Conservation (phyloP, 202 grass and related monocot species). For the Digitaria exilis region DNA sequence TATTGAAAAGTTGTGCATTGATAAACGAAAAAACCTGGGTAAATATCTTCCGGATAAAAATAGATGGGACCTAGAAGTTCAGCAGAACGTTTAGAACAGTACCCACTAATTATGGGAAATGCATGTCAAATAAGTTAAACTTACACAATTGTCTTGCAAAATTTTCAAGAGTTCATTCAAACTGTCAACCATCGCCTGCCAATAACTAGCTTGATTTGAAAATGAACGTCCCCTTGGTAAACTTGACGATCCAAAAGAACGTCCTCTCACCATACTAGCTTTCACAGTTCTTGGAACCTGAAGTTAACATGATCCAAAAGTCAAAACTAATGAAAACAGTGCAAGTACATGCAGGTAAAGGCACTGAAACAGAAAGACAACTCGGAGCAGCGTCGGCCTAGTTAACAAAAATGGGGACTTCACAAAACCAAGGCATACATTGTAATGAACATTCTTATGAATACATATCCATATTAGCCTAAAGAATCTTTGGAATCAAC, state of each 20-base stretch:
- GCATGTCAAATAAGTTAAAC: conserved; percentile 33
- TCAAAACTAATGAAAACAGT: not conserved
- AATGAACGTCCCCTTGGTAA: conserved; percentile 72
- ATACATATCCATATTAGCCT: conserved; percentile 14
- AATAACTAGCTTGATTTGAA: conserved; percentile 75
- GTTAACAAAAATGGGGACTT: conserved; percentile 20
- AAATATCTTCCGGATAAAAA: conserved; percentile 89
- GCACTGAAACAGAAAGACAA: conserved; percentile 7
- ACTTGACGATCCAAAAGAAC: conserved; percentile 68
- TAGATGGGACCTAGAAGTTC: conserved; percentile 73
- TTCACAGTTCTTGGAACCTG: conserved; percentile 84
- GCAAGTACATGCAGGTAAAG: not conserved
- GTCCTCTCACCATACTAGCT: conserved; percentile 79
- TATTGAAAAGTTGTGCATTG: conserved; percentile 97
- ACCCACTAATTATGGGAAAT: conserved; percentile 23
- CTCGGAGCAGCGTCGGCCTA: not conserved
- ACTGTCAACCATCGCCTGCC: conserved; percentile 73
- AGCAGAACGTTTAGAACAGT: conserved; percentile 37
- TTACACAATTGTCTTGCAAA: conserved; percentile 89
- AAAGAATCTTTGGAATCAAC: not conserved
- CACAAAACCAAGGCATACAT: conserved; percentile 18
- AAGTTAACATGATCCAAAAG: conserved; percentile 41
- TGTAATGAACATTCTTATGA: not conserved
- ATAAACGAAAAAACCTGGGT: conserved; percentile 95
- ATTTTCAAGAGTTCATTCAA: conserved; percentile 64